phyloP scores from a whole-genome alignment of 1,139 yeast genomes.

The Candida sanyaensis region DNA sequence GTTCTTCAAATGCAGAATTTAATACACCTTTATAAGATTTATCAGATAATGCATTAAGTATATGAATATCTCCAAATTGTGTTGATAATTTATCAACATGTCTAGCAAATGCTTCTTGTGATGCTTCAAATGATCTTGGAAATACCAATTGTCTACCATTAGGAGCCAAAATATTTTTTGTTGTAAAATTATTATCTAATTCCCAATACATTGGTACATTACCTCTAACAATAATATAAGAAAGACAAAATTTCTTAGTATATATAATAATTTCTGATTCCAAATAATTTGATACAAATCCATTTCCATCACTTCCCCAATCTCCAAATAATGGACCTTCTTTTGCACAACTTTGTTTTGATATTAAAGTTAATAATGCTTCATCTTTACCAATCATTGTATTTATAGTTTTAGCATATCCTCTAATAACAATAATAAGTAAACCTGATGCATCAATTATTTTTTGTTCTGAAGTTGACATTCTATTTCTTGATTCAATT shows the following conservation, averaged over 20 bases:
- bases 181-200: constrained; percentile 47
- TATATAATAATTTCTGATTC: constrained; percentile 68
- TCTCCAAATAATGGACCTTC: constrained; percentile 65
- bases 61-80: constrained; percentile 66
- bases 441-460: constrained; percentile 60
- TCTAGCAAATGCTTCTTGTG: constrained; percentile 62
- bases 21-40: constrained; percentile 39
- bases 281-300: constrained; percentile 63
- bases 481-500: constrained; percentile 57
- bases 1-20: constrained; percentile 31
- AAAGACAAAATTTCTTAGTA: constrained; percentile 51
- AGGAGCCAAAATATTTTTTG: constrained; percentile 41
- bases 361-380: constrained; percentile 59
- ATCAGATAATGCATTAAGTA: constrained; percentile 52
- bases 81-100: constrained; percentile 60
- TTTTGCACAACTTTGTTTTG: constrained; percentile 65
- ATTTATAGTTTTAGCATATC: constrained; percentile 65
- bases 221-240: constrained; percentile 64
- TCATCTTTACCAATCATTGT: constrained; percentile 36
- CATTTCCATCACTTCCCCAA: constrained; percentile 73
- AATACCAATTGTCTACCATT: constrained; percentile 49
- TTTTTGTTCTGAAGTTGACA: constrained; percentile 49
- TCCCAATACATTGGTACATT: constrained; percentile 72
- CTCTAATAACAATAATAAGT: constrained; percentile 60
- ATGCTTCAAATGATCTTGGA: constrained; percentile 61